Conservation (phyloP, 2,329 filamentous ascomycete genomes). For the Claviceps monticola region DNA sequence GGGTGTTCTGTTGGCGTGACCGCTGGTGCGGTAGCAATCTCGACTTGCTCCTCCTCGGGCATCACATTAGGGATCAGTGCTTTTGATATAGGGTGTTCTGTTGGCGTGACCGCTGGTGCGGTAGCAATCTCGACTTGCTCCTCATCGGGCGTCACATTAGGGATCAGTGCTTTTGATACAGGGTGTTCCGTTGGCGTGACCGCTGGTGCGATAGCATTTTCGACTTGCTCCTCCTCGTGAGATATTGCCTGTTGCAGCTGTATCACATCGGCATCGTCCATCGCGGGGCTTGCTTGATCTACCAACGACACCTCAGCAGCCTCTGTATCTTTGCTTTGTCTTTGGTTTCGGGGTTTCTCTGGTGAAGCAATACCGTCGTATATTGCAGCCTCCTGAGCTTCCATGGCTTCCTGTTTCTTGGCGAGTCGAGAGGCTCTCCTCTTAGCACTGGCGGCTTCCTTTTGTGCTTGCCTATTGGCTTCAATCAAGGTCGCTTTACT, state of each 20-base stretch:
- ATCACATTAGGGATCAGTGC: too few relatives aligned
- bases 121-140: too few relatives aligned
- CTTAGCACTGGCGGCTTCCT: slow-evolving; percentile 12
- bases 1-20: too few relatives aligned
- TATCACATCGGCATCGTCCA: slow-evolving; percentile 2
- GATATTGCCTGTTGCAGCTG: slow-evolving; percentile 2
- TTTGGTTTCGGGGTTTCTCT: slow-evolving; percentile 16
- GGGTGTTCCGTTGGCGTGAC: too few relatives aligned
- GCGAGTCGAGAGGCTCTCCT: slow-evolving; percentile 13
- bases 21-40: too few relatives aligned
- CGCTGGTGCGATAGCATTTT: too few relatives aligned
- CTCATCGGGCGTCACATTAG: too few relatives aligned
- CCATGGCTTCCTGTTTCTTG: slow-evolving; percentile 15
- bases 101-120: too few relatives aligned
- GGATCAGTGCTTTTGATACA: too few relatives aligned
- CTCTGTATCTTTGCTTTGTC: slow-evolving; percentile 9
- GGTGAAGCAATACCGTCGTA: neutral
- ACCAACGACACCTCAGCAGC: slow-evolving; percentile 3
- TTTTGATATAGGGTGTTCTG: too few relatives aligned
- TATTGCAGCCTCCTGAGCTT: slow-evolving; percentile 9
- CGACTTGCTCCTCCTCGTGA: neutral
- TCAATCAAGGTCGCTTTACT: neutral
- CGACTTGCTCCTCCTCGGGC: neutral
- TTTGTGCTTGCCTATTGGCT: slow-evolving; percentile 12
- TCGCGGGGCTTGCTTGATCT: slow-evolving; percentile 4